A percentile compares a stretch with the other conserved stretches of the same genome.
phyloP scores from a whole-genome alignment of 768 basidiomycete species.

The Hortiboletus campestris region DNA sequence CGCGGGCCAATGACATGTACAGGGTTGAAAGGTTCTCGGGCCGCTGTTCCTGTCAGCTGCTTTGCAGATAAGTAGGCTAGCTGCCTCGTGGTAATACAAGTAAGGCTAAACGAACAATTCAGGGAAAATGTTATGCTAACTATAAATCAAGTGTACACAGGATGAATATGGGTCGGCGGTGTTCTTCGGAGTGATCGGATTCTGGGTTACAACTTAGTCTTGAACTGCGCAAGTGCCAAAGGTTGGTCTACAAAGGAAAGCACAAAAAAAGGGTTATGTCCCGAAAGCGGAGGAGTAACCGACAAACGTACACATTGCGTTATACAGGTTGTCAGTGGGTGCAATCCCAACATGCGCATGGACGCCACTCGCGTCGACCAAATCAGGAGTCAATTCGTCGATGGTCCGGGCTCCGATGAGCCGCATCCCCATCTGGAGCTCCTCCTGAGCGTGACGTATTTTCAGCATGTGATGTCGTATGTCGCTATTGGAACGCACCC shows the following conservation, averaged over 20 bases:
- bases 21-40: background rate
- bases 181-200: background rate
- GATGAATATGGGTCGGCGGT: background rate
- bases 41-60: background rate
- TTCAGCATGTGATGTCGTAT: constrained; percentile 48
- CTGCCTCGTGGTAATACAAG: background rate
- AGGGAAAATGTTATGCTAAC: background rate
- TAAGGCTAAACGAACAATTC: background rate
- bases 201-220: constrained; percentile 14
- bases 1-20: background rate
- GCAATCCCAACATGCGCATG: constrained; percentile 28
- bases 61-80: background rate
- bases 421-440: constrained; percentile 95
- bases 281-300: background rate
- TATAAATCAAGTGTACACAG: background rate
- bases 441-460: constrained; percentile 56
- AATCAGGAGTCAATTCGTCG: constrained; percentile 72
- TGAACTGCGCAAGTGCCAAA: constrained; percentile 28
- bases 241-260: constrained; percentile 28
- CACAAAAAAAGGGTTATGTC: background rate
- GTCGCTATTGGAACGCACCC: constrained; percentile 49
- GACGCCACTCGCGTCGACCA: constrained; percentile 72
- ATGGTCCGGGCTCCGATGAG: constrained; percentile 82
- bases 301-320: constrained; percentile 31
- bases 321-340: constrained; percentile 31